These are phyloP conservation scores for Diaporthe ilicicola DNA, from an alignment of 2,329 filamentous ascomycete species.

Conservation along the genomic window DNA sequence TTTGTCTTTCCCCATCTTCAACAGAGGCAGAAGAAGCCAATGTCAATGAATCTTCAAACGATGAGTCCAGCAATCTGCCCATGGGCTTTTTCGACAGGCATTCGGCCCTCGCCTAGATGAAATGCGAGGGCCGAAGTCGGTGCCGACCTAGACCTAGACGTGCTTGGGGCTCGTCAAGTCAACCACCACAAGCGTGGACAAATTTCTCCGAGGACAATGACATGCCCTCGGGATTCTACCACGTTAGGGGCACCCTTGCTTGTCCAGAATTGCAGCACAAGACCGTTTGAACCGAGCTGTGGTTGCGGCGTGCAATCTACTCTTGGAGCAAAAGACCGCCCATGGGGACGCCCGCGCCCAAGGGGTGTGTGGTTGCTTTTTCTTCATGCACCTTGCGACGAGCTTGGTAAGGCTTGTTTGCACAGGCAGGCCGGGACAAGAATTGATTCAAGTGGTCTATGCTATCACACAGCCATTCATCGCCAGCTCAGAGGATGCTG, in stretches of 20 bases:
- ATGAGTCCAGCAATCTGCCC: background rate
- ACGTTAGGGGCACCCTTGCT: background rate
- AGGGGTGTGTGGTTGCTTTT: constrained; percentile 2
- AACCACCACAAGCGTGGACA: background rate
- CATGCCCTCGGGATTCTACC: background rate
- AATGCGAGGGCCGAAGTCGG: background rate
- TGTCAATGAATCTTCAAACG: too few relatives aligned
- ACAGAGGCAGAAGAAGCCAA: too few relatives aligned
- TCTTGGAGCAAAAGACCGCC: background rate
- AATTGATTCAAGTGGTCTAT: background rate
- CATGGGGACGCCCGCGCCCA: background rate
- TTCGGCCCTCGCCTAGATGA: background rate
- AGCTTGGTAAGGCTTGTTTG: background rate
- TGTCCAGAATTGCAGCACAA: background rate
- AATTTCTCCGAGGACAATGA: background rate
- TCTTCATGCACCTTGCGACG: background rate
- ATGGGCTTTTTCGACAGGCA: background rate
- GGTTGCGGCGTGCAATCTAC: background rate
- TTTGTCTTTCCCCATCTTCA: too few relatives aligned
- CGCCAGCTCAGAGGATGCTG: background rate
- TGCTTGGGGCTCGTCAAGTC: background rate
- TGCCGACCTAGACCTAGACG: background rate
- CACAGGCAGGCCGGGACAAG: background rate
- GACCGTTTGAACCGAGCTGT: background rate
- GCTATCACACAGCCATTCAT: background rate